A percentile compares a stretch with the other conserved stretches of the same genome.
These are phyloP conservation scores for Conoideocrella luteorostrata DNA, from an alignment of 2,329 filamentous ascomycete species.

Conservation along the genomic window DNA sequence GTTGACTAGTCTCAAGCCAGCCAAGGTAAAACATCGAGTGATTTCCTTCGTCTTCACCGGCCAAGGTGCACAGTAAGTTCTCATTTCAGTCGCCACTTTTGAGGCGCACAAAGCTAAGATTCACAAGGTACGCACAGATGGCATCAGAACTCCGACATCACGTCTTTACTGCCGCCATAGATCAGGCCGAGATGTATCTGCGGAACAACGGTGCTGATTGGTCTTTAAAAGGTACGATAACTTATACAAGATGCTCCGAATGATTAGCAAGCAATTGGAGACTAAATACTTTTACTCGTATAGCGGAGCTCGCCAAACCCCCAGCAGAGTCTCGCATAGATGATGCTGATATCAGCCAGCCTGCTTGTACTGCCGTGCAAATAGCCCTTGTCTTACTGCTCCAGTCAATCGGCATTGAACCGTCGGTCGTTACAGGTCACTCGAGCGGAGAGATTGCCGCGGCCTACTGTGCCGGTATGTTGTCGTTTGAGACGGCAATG, in stretches of 20 bases:
- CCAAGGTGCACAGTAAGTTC: conserved; percentile 28
- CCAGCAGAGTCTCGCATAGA: conserved; percentile 5
- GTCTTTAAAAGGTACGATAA: too few species aligned
- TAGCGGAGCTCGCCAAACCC: conserved; percentile 19
- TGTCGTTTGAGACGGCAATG: conserved; percentile 17
- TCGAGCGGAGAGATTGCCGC: conserved; percentile 30
- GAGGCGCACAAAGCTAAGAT: not conserved
- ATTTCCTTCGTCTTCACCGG: conserved; percentile 25
- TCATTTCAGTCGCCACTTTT: not conserved
- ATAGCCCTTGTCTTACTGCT: conserved; percentile 28
- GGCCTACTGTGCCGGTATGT: conserved; percentile 21
- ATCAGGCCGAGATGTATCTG: conserved; percentile 12
- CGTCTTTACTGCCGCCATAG: conserved; percentile 13
- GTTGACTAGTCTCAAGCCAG: conserved; percentile 5
- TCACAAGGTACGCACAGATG: conserved; percentile 7
- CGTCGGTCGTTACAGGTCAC: conserved; percentile 22
- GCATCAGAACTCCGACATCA: conserved; percentile 4
- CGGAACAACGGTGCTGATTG: too few species aligned
- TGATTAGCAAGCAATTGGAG: too few species aligned
- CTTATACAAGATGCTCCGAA: too few species aligned
- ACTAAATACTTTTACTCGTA: too few species aligned
- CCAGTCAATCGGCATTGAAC: conserved; percentile 18
- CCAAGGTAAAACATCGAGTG: not conserved
- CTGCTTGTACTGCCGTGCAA: conserved; percentile 31
- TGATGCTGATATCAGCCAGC: conserved; percentile 20